Evolutionary conservation across 768 basidiomycete species (phyloP).

Genomic region (Gloeostereum incarnatum): DNA sequence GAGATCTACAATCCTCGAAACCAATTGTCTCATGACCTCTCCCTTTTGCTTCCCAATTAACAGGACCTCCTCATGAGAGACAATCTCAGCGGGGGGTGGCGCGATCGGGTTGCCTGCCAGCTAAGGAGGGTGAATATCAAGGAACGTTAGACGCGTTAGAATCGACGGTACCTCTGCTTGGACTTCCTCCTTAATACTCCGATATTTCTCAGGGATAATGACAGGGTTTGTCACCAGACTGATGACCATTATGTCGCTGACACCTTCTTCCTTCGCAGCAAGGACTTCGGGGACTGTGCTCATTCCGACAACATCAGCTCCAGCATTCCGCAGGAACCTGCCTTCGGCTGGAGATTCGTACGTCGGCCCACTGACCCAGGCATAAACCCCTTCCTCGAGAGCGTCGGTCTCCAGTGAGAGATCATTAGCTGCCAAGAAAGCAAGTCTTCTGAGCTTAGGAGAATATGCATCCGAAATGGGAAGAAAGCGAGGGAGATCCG

Average conservation of each 20-base stretch:
- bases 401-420: conserved; percentile 44
- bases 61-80: conserved; percentile 79
- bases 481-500: conserved; percentile 63
- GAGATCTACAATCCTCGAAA: conserved; percentile 50
- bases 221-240: conserved; percentile 86
- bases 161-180: conserved; percentile 61
- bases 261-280: conserved; percentile 64
- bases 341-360: conserved; percentile 90
- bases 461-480: conserved; percentile 84
- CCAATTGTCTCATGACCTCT: conserved; percentile 61
- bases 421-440: conserved; percentile 62
- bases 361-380: conserved; percentile 86
- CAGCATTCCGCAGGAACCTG: conserved; percentile 58
- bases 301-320: conserved; percentile 93
- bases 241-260: conserved; percentile 70
- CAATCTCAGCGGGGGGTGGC: conserved; percentile 30
- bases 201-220: conserved; percentile 57
- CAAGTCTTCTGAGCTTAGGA: conserved; percentile 53
- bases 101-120: conserved; percentile 48
- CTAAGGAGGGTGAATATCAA: conserved; percentile 22
- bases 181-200: conserved; percentile 66
- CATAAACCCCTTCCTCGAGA: conserved; percentile 76
- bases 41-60: conserved; percentile 56
- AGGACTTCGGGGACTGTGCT: conserved; percentile 88
- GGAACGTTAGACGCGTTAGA: neutral